Conservation (phyloP, 345 rosid species). For the Eucalyptus albens region DNA sequence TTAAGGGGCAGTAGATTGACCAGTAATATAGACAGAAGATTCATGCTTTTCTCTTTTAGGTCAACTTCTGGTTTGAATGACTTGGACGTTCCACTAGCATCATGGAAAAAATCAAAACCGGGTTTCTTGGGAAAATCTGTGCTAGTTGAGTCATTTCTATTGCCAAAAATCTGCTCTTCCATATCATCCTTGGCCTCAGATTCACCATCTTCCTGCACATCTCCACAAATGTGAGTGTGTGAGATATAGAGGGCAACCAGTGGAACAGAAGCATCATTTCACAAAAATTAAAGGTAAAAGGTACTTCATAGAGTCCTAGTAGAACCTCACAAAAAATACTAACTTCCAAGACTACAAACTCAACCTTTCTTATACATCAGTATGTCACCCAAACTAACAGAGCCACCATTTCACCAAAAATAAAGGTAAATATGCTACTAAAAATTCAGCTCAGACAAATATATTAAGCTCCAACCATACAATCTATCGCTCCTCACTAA, state of each 20-base stretch:
- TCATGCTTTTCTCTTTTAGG: too few species aligned
- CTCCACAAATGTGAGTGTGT: neutral
- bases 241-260: neutral
- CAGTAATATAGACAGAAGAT: neutral
- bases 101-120: constrained; percentile 45
- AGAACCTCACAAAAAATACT: neutral
- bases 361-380: neutral
- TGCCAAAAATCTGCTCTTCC: constrained; percentile 10
- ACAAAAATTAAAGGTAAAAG: neutral
- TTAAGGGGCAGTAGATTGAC: neutral
- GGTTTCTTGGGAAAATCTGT: constrained; percentile 7
- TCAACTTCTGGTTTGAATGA: too few species aligned
- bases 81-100: neutral
- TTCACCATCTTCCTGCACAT: constrained; percentile 32
- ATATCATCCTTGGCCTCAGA: constrained; percentile 6
- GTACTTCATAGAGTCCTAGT: neutral
- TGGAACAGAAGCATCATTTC: neutral
- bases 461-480: neutral
- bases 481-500: too few species aligned
- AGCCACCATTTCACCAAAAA: too few species aligned
- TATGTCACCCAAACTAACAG: too few species aligned
- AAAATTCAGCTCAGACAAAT: neutral
- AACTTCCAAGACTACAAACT: neutral
- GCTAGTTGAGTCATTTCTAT: neutral
- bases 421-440: neutral